Evolutionary conservation across 192 early-diverging fungal genomes (phyloP).

Genomic region (Podila verticillata): DNA sequence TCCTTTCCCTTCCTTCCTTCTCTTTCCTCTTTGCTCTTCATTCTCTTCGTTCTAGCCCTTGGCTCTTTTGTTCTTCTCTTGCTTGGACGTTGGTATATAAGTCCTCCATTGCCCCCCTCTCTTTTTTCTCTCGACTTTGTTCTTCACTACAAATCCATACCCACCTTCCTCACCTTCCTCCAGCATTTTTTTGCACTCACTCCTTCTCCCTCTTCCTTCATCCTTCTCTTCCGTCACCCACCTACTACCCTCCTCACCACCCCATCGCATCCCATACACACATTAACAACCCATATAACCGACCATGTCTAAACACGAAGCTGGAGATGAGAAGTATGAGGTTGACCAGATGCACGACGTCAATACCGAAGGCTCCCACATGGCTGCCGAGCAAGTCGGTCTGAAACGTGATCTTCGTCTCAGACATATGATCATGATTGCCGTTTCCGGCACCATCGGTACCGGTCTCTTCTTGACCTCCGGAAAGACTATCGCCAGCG

Average conservation of each 20-base stretch:
- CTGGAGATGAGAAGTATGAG: constrained; percentile 16
- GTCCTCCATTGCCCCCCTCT: neutral
- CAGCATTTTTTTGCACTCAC: too few relatives aligned
- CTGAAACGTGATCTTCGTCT: constrained; percentile 66
- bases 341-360: constrained; percentile 28
- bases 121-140: constrained; percentile 1
- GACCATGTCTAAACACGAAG: constrained; percentile 15
- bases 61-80: neutral
- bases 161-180: too few relatives aligned
- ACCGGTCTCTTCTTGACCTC: constrained; percentile 88
- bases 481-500: constrained; percentile 73
- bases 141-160: neutral
- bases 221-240: neutral
- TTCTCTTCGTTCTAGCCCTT: neutral
- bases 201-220: neutral
- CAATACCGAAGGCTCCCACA: constrained; percentile 62
- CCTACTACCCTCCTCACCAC: neutral
- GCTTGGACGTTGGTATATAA: neutral
- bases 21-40: neutral
- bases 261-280: too few relatives aligned
- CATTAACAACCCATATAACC: neutral
- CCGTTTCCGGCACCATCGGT: constrained; percentile 78
- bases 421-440: constrained; percentile 76
- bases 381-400: constrained; percentile 47
- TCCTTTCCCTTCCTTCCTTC: too few relatives aligned